Percentiles rank a stretch among this genome's conserved stretches.
Conservation (phyloP, 225 moss, liverwort and hornwort genomes). For the Straminergon stramineum region DNA sequence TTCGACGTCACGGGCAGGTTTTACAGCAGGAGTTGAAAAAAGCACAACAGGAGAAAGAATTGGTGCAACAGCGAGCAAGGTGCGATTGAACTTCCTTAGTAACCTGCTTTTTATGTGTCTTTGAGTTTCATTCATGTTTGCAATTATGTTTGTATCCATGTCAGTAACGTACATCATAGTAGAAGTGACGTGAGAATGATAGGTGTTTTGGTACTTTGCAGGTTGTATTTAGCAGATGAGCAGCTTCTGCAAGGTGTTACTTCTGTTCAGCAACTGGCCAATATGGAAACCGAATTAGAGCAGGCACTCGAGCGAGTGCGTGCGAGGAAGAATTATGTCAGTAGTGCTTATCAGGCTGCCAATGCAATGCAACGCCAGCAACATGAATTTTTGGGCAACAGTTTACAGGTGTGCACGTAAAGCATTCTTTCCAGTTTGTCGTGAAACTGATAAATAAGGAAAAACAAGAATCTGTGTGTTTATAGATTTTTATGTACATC, state of each 20-base stretch:
- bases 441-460: neutral
- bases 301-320: conserved; percentile 53
- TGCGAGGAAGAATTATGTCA: conserved; percentile 39
- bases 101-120: neutral
- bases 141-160: neutral
- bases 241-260: conserved; percentile 31
- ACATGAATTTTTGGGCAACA: conserved; percentile 49
- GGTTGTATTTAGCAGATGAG: conserved; percentile 46
- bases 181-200: neutral
- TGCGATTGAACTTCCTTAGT: neutral
- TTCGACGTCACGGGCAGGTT: neutral
- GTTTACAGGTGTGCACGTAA: conserved; percentile 16
- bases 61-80: conserved; percentile 49
- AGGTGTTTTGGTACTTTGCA: neutral
- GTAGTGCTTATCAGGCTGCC: conserved; percentile 46
- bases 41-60: conserved; percentile 41
- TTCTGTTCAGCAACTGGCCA: conserved; percentile 44
- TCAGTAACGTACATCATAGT: neutral
- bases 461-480: neutral
- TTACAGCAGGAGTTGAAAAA: conserved; percentile 45
- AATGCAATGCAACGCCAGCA: conserved; percentile 42
- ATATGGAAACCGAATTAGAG: conserved; percentile 52
- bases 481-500: neutral
- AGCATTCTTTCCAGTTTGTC: neutral
- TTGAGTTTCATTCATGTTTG: neutral